Conservation (phyloP, 31 red algal genomes). For the Porphyra umbilicalis region DNA sequence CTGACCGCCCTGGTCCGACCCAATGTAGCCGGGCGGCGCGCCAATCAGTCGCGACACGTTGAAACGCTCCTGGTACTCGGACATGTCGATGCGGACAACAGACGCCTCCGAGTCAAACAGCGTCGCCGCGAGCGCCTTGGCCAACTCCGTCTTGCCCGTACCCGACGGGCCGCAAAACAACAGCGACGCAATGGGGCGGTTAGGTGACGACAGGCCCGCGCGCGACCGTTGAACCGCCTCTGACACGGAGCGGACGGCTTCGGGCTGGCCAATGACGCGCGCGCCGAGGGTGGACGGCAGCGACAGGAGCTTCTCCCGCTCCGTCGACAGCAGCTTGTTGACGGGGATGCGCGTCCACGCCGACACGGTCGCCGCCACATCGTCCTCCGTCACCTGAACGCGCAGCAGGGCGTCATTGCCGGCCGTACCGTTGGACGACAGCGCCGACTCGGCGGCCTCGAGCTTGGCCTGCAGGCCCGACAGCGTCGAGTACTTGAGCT, state of each 20-base stretch:
- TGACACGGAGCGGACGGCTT: slow-evolving; percentile 83
- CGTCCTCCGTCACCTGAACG: slow-evolving; percentile 93
- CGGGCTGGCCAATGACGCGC: slow-evolving; percentile 87
- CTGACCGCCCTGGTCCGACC: slow-evolving; percentile 97
- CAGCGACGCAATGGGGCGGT: slow-evolving; percentile 83
- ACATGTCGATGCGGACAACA: slow-evolving; percentile 96
- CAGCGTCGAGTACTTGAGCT: slow-evolving; percentile 72
- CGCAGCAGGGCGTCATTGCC: slow-evolving; percentile 53
- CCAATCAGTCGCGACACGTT: slow-evolving; percentile 89
- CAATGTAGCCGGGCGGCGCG: slow-evolving; percentile 98
- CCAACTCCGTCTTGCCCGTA: slow-evolving; percentile 97
- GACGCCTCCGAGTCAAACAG: slow-evolving; percentile 94
- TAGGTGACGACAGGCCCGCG: slow-evolving; percentile 83
- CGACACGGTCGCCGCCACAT: slow-evolving; percentile 92
- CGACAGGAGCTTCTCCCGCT: slow-evolving; percentile 77
- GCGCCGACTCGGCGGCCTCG: slow-evolving; percentile 17
- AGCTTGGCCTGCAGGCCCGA: slow-evolving; percentile 73
- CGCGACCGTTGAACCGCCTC: slow-evolving; percentile 91
- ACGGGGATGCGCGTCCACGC: slow-evolving; percentile 98
- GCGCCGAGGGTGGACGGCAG: slow-evolving; percentile 72
- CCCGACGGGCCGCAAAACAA: slow-evolving; percentile 94
- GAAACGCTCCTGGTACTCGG: slow-evolving; percentile 95
- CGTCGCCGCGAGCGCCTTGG: slow-evolving; percentile 83
- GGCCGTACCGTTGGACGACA: slow-evolving; percentile 1
- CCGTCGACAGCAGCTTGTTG: slow-evolving; percentile 67